Evolutionary conservation across 78 protist species (phyloP), one percentile per base, ranked within the genome.

Genomic region (Acrasis kona): DNA sequence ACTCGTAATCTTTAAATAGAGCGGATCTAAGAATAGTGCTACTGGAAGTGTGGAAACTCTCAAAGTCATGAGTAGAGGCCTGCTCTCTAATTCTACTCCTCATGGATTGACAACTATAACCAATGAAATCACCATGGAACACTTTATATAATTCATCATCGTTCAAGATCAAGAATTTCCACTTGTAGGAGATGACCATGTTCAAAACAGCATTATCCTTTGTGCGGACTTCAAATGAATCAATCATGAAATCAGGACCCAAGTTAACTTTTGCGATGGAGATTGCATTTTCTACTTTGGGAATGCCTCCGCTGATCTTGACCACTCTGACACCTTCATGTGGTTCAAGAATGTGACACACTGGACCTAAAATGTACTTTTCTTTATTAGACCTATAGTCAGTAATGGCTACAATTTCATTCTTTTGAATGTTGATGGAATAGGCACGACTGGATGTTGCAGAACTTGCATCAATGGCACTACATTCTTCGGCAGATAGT

Each of bases 201-300:
- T 67, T 19, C 28, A 67, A 19, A 19, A 67, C 71, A 30, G 71
- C 71, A 67, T 67, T 67, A 19, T 67, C 71, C 28, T 67, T 67
- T 31, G 71, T 67, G 19, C 71, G 19, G 65, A 67, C 71, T 12
- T 30, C 19, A 67, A 67, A 67, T 19, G n/a, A 29, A 67, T 67
- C 71, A 67, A 12, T 19, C 19, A 67, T 31, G 28, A 31, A 67
- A 19, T 67, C 71, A 19, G 19, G 71, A 19, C 71, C 71, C 19
- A 19, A 30, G 19, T 28, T 19, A 67, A 31, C 19, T 19, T 67
- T 67, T 19, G 19, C 28, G 19, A 29, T 19, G 65, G 19, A 19
- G 19, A 67, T 67, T 19, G 19, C 66, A 19, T 67, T 67, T 19
- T 67, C 71, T 19, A 19, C 65, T 19, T 67, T 67, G 19, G 71